Evolutionary conservation across 352 stramenopile genomes (phyloP).

Genomic region (Vaucheria bursata): DNA sequence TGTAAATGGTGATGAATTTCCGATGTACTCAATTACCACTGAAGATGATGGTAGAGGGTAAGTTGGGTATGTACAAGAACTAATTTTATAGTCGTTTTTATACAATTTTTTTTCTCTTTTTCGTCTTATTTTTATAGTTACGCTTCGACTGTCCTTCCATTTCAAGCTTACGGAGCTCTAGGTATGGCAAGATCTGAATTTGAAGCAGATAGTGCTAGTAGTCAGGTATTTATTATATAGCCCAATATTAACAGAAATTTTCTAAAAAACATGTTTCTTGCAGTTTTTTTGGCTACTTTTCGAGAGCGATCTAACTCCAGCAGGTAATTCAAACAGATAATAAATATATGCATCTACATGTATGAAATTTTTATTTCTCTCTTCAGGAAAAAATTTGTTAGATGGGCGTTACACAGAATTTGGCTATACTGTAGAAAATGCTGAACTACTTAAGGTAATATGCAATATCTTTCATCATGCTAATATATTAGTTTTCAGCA

Average conservation of each 20-base stretch:
- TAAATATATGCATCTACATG: neutral
- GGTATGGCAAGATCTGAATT: conserved; percentile 53
- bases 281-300: conserved; percentile 55
- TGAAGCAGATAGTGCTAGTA: conserved; percentile 47
- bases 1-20: conserved; percentile 44
- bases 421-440: conserved; percentile 50
- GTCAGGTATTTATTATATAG: neutral
- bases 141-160: conserved; percentile 10
- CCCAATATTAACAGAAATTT: neutral
- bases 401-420: conserved; percentile 52
- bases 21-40: conserved; percentile 49
- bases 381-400: conserved; percentile 49
- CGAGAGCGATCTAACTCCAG: conserved; percentile 48
- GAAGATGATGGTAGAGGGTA: conserved; percentile 52
- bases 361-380: neutral
- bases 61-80: neutral
- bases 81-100: neutral
- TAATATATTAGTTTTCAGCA: too few species aligned
- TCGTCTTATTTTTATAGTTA: neutral
- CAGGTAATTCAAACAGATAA: conserved; percentile 12
- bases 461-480: neutral
- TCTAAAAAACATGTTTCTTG: neutral
- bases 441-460: conserved; percentile 38
- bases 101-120: neutral
- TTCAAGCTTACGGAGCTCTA: conserved; percentile 51